Evolutionary conservation across 2,329 filamentous ascomycete genomes (phyloP).

Genomic region (Leptographium wingfieldii): DNA sequence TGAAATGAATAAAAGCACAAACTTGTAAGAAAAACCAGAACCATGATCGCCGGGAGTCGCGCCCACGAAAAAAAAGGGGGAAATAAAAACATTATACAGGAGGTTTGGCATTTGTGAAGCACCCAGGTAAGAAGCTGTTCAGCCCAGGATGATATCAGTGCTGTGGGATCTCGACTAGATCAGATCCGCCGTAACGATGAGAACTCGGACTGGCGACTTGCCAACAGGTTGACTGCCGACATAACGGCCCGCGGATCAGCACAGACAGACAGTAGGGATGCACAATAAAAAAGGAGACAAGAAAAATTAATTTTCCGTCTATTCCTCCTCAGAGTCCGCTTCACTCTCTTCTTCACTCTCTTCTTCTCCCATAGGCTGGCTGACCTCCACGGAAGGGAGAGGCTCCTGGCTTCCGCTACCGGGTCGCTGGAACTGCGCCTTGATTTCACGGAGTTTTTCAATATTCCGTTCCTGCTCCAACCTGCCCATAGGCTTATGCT

Average conservation of each 20-base stretch:
- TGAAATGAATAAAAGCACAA: background rate
- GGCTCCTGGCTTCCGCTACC: constrained; percentile 36
- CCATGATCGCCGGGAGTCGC: background rate
- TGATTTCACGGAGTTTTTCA: constrained; percentile 46
- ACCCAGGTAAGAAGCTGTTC: background rate
- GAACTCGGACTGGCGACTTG: background rate
- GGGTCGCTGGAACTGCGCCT: constrained; percentile 35
- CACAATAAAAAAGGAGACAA: background rate
- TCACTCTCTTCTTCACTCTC: constrained; percentile 40
- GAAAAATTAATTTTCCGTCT: background rate
- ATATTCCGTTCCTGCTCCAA: constrained; percentile 57
- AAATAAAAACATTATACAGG: background rate
- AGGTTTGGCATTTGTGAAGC: background rate
- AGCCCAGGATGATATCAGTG: background rate
- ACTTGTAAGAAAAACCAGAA: background rate
- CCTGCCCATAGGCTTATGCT: constrained; percentile 69
- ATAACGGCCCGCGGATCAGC: background rate
- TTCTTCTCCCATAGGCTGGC: constrained; percentile 16
- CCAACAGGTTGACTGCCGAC: no score
- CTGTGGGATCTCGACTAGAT: background rate
- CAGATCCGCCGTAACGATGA: background rate
- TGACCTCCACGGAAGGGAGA: constrained; percentile 23
- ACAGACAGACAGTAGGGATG: background rate
- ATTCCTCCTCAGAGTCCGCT: constrained; percentile 33
- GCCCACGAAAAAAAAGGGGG: background rate